Percentiles rank a stretch among this genome's conserved stretches.
These are phyloP conservation scores for Cytospora piceae DNA, from an alignment of 2,329 filamentous ascomycete genomes.

Conservation along the genomic window DNA sequence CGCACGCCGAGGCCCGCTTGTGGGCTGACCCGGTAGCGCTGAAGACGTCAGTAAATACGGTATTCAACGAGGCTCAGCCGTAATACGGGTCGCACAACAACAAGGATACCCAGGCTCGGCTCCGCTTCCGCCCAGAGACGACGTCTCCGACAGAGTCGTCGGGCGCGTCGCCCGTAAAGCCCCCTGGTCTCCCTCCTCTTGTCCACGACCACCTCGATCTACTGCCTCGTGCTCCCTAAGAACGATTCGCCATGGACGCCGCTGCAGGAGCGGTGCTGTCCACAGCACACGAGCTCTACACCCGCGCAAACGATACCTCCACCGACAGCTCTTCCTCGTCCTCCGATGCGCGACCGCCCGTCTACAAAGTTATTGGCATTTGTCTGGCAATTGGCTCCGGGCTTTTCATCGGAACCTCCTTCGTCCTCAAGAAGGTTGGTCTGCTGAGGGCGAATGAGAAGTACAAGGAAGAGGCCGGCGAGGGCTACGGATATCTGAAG, in stretches of 20 bases:
- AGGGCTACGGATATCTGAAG: constrained; percentile 96
- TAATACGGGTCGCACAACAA: constrained; percentile 2
- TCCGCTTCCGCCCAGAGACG: constrained; percentile 18
- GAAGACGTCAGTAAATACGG: constrained; percentile 16
- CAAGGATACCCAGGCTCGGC: constrained; percentile 11
- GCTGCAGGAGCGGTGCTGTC: constrained; percentile 70
- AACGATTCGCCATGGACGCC: constrained; percentile 61
- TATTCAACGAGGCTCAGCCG: constrained; percentile 1
- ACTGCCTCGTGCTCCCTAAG: background rate
- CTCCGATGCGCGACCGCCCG: constrained; percentile 46
- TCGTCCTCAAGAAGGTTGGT: constrained; percentile 93
- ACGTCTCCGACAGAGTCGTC: constrained; percentile 20
- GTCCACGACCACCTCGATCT: background rate
- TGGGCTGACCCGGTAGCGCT: constrained; percentile 18
- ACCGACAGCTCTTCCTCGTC: constrained; percentile 31
- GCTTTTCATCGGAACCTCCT: constrained; percentile 90
- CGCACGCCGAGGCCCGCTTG: constrained; percentile 1
- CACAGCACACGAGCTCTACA: constrained; percentile 46
- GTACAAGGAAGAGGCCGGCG: constrained; percentile 92
- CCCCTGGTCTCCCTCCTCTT: background rate
- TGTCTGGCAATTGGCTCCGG: constrained; percentile 84
- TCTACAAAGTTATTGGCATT: constrained; percentile 87
- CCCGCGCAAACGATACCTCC: constrained; percentile 45
- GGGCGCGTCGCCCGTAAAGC: constrained; percentile 16
- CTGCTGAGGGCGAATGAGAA: constrained; percentile 91